Evolutionary conservation across 805 yeast genomes (phyloP), one percentile per base, ranked within the genome.

Genomic region (Ogataea trehalophila): DNA sequence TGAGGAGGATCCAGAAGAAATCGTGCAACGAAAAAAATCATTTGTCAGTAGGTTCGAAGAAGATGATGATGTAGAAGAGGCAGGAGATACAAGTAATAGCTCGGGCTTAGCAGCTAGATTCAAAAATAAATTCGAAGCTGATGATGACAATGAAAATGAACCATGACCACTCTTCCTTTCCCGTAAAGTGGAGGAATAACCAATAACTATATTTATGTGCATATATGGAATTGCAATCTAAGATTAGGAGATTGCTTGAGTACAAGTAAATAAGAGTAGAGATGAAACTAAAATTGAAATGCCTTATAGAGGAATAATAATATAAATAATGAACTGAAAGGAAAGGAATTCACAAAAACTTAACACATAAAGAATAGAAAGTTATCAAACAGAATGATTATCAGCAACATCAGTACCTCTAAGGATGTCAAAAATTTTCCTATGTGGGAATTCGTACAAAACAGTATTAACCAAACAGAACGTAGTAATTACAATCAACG

Each of bases 401-500:
- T 42, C 35, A 17, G 31, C 37, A 2, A 8, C 16, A 18, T 23
- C 37, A 37, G 38, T 37, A 40, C 41, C 42, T 37, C 37, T 29
- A 23, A 50, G 16, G 31, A 43, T 41, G 9, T 39, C 38, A 4
- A 26, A 23, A 13, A 56, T 33, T 23, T 46, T 41, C 15, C 37
- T 41, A 45, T 49, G 51, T 6, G 74, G 73, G 6, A 66, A 46
- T 38, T 67, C 69, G 33, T 49, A 58, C 3, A 66, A 43, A 17
- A 67, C 31, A 2, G 73, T 65, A 33, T 66, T 62, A 4, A 69
- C 29, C 58, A 79, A 46, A 62, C 81, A 78, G 22, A 55, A 52
- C 0, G 73, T 52, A 3, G 78, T 70, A 48, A 80, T 67, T 0
- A 75, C 15, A 11, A 83, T 67, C 42, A 83, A 75, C 2, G 73